Percentiles rank a stretch among this genome's conserved stretches.
phyloP scores from a whole-genome alignment of 1,284 basidiomycete genomes.

The Tranzscheliella williamsii region DNA sequence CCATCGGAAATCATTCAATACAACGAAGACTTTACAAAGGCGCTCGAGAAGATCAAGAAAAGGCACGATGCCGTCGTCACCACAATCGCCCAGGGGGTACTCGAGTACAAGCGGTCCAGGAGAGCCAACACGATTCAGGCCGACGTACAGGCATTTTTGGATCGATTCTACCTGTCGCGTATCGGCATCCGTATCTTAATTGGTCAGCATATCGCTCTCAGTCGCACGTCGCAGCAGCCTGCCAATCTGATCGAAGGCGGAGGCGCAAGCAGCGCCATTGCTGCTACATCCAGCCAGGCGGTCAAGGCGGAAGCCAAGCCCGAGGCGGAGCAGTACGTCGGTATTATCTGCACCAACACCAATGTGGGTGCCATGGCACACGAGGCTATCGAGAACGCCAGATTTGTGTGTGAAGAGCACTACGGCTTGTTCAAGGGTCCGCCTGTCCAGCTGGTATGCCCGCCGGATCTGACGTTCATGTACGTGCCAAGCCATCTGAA shows the following conservation, averaged over 20 bases:
- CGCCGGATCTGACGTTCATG: constrained; percentile 81
- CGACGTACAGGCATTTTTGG: constrained; percentile 92
- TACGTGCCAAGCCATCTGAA: constrained; percentile 88
- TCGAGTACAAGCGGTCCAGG: constrained; percentile 68
- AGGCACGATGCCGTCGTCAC: constrained; percentile 97
- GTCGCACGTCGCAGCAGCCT: constrained; percentile 38
- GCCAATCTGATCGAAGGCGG: constrained; percentile 26
- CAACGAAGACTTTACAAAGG: constrained; percentile 86
- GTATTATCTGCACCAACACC: constrained; percentile 95
- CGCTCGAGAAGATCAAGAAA: constrained; percentile 86
- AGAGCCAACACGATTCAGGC: constrained; percentile 68
- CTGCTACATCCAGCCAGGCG: constrained; percentile 6
- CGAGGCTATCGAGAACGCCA: constrained; percentile 97
- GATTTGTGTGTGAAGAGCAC: constrained; percentile 97
- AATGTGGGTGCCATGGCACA: constrained; percentile 64
- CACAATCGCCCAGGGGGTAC: constrained; percentile 79
- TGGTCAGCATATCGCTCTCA: constrained; percentile 60
- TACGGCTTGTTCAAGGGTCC: constrained; percentile 86
- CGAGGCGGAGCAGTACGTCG: constrained; percentile 75
- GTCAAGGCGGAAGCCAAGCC: constrained; percentile 26
- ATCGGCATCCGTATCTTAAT: constrained; percentile 68
- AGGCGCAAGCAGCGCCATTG: constrained; percentile 9
- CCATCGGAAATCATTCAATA: constrained; percentile 93
- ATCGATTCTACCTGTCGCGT: constrained; percentile 94
- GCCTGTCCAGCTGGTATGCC: constrained; percentile 94